Percentiles rank a stretch among this genome's conserved stretches.
Conservation (phyloP, 1,284 basidiomycete genomes). For the Trichosporon inkin region DNA sequence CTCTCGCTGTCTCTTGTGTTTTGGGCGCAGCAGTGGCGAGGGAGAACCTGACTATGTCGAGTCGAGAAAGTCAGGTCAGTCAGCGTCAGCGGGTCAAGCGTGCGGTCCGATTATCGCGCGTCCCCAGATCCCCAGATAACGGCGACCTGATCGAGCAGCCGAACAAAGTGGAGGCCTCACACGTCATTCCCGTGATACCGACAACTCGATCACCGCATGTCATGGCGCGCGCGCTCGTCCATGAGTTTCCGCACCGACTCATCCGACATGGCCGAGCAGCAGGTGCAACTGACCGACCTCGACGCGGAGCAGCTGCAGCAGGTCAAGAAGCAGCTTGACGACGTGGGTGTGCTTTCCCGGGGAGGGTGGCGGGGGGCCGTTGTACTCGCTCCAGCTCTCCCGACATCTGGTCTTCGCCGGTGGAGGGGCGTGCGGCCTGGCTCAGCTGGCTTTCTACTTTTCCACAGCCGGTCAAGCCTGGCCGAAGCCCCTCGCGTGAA, state of each 20-base stretch:
- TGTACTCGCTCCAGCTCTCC: neutral
- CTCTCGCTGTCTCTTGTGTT: neutral
- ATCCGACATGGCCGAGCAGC: constrained; percentile 56
- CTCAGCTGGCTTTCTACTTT: neutral
- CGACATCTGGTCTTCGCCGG: neutral
- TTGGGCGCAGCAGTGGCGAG: neutral
- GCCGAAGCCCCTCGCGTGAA: too few relatives aligned
- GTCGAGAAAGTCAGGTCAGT: neutral
- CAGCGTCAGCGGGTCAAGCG: neutral
- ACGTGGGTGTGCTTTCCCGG: constrained; percentile 54
- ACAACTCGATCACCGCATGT: neutral
- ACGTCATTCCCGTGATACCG: constrained; percentile 11
- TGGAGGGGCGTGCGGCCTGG: neutral
- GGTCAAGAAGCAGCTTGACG: constrained; percentile 82
- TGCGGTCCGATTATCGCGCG: neutral
- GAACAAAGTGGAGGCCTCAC: constrained; percentile 10
- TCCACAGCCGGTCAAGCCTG: too few relatives aligned
- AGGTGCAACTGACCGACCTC: constrained; percentile 71
- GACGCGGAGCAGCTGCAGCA: constrained; percentile 76
- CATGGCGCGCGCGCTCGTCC: neutral
- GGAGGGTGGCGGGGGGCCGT: neutral
- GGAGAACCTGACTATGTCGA: neutral
- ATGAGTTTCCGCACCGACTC: neutral
- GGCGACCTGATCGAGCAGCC: neutral
- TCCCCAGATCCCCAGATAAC: neutral